A percentile compares a stretch with the other conserved stretches of the same genome.
These are phyloP conservation scores for Pseudogymnoascus sp. DNA, from an alignment of 2,329 filamentous ascomycete genomes.

Conservation along the genomic window DNA sequence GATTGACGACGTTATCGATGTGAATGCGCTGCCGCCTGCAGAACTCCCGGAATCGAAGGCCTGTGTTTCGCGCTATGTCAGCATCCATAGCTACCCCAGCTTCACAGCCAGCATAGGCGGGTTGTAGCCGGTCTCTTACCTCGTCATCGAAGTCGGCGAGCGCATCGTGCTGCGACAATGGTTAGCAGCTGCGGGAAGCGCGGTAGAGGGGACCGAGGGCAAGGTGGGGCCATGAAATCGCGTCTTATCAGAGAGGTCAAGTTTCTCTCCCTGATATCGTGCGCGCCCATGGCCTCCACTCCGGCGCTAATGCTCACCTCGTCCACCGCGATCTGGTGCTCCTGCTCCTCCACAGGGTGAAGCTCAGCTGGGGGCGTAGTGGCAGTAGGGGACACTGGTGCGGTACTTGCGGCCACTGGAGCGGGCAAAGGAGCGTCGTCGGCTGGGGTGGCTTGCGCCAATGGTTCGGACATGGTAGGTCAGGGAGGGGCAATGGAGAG, in stretches of 20 bases:
- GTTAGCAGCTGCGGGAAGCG: not conserved
- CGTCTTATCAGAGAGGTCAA: not conserved
- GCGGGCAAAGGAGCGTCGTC: not conserved
- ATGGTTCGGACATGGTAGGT: not conserved
- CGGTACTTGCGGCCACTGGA: not conserved
- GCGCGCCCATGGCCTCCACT: not conserved
- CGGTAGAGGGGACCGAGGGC: not conserved
- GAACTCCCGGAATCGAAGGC: not conserved
- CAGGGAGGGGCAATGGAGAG: not conserved
- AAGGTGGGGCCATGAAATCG: not conserved
- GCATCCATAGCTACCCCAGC: not conserved
- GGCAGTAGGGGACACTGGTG: not conserved
- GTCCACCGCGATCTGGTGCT: not conserved
- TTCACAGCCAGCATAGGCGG: not conserved
- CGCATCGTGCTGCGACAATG: not conserved
- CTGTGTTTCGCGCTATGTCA: not conserved
- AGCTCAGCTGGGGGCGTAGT: not conserved
- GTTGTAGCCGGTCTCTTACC: not conserved
- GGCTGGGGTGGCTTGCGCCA: not conserved
- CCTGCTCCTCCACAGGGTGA: not conserved
- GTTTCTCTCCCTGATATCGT: not conserved
- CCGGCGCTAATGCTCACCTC: not conserved
- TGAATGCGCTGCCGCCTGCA: slow-evolving; percentile 16
- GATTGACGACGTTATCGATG: slow-evolving; percentile 25
- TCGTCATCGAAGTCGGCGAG: not conserved